Evolutionary conservation across 2,329 filamentous ascomycete species (phyloP).

Genomic region (Cladosporium sp.): DNA sequence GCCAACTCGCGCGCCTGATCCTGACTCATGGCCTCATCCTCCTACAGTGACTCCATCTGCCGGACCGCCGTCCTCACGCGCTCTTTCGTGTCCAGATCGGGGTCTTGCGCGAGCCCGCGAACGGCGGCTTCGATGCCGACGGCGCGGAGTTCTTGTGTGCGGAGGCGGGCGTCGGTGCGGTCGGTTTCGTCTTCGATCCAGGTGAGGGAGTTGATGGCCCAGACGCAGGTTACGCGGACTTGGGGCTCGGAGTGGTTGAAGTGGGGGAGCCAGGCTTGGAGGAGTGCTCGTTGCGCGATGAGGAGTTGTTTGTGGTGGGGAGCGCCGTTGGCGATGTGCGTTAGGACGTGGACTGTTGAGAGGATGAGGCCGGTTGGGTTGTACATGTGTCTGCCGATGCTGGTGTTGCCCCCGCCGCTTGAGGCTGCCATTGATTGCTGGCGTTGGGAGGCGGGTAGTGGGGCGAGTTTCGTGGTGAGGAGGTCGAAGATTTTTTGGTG

Average conservation of each 20-base stretch:
- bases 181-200: conserved; percentile 77
- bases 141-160: conserved; percentile 68
- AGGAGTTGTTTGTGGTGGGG: conserved; percentile 76
- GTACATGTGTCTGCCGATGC: conserved; percentile 36
- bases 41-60: conserved; percentile 54
- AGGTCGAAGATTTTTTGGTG: conserved; percentile 78
- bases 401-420: conserved; percentile 45
- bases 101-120: conserved; percentile 51
- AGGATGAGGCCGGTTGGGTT: conserved; percentile 65
- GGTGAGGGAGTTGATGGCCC: conserved; percentile 82
- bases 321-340: conserved; percentile 82
- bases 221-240: conserved; percentile 76
- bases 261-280: conserved; percentile 71
- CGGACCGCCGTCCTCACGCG: conserved; percentile 76
- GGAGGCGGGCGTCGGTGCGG: conserved; percentile 60
- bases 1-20: background rate
- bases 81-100: conserved; percentile 79
- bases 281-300: conserved; percentile 72
- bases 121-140: conserved; percentile 50
- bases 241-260: conserved; percentile 71
- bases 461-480: conserved; percentile 72
- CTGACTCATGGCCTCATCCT: background rate
- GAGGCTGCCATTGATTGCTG: conserved; percentile 22
- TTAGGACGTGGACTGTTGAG: conserved; percentile 76
- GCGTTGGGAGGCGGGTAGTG: conserved; percentile 32